Evolutionary conservation across 2,329 filamentous ascomycete species (phyloP), one percentile per base, ranked within the genome.

Genomic region (Chaetomium sp.): DNA sequence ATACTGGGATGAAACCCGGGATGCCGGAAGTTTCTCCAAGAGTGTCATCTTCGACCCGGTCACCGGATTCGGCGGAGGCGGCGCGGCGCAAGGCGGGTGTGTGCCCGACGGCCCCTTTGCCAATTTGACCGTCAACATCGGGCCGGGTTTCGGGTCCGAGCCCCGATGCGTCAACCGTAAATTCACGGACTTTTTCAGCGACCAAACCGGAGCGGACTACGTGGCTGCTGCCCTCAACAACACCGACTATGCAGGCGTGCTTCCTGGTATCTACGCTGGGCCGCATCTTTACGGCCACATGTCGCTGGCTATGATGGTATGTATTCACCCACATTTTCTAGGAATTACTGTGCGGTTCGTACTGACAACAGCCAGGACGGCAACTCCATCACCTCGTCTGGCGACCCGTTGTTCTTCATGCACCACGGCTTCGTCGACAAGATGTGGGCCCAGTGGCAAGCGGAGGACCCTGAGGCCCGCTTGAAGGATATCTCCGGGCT

Each of bases 381-480:
- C 5, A 42, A 52, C 33, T 52, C 49, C 2, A 52, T 52, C 33
- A 52, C 49, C 49, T 52, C 49, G n/a, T 43, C 49, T 5, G 49
- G 49, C 40, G 49, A 52, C 34, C 49, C 49, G 8, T 34, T 52
- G 49, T 52, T 52, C 40, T 44, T 52, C 38, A 52, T 52, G 49
- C 49, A 52, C 32, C 49, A 52, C n/a, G 49, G 49, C 40, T 52
- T 52, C 11, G 49, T 52, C 5, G 49, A 52, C 49, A 52, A 52
- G 41, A 52, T 52, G 49, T 52, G 49, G 49, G 41, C 40, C n/a
- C 32, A 37, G 33, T 52, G 49, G 49, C 49, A 52, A 12, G 46
- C 46, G 32, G 36, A 32, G 33, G 49, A 11, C n/a, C 32, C 11
- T 14, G 32, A 37, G 10, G 37, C n/a, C 40, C 49, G 49, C n/a